phyloP scores from a whole-genome alignment of 306 rosid genomes.

The Oxytropis ochrocephala region DNA sequence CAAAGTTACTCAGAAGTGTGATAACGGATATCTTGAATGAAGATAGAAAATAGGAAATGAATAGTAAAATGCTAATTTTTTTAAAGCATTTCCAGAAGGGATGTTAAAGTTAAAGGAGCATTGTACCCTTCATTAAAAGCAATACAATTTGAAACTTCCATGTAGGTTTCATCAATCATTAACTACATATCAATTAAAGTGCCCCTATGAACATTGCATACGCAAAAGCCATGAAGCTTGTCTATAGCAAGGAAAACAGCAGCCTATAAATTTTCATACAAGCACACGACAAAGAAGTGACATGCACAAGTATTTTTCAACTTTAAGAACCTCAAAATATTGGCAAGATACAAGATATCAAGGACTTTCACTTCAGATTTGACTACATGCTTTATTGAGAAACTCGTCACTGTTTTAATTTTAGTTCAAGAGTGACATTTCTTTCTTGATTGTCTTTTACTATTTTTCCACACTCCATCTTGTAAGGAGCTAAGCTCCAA shows the following conservation, averaged over 20 bases:
- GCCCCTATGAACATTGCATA: not conserved
- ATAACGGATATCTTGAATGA: slow-evolving; percentile 9
- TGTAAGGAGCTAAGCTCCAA: too few relatives aligned
- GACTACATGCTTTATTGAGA: not conserved
- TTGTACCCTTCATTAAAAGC: not conserved
- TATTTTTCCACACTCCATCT: too few relatives aligned
- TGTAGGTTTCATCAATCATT: slow-evolving; percentile 2
- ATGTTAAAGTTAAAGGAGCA: slow-evolving; percentile 8
- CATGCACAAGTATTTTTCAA: not conserved
- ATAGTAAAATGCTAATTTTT: not conserved
- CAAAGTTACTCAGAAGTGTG: slow-evolving; percentile 25
- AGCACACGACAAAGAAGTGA: not conserved
- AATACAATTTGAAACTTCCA: not conserved
- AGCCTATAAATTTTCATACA: not conserved
- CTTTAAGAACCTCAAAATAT: not conserved
- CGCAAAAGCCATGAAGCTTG: not conserved
- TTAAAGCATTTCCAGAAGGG: slow-evolving; percentile 1
- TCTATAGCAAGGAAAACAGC: not conserved
- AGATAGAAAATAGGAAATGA: not conserved
- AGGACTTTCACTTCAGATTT: not conserved
- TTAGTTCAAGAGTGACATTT: not conserved
- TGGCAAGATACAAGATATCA: not conserved
- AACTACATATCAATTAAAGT: not conserved
- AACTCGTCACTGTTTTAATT: not conserved
- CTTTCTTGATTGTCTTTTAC: too few relatives aligned